Base-by-base conservation (phyloP, 176 grass and related monocot genomes). In the Carex pumila region DNA sequence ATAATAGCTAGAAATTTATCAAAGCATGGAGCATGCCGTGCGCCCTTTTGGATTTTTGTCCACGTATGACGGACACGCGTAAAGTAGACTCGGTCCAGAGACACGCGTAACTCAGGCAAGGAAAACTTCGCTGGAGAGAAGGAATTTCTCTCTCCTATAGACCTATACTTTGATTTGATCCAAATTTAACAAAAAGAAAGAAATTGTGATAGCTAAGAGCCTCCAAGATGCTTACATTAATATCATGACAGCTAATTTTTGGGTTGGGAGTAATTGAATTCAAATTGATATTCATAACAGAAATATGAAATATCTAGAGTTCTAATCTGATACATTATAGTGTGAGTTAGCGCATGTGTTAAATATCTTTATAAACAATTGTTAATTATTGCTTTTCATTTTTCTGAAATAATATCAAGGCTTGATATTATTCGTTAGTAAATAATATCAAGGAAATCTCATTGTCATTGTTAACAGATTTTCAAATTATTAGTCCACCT, bases 11-110 rank as follows among this genome's bases (percentile, higher is more conserved):
- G 2, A 18, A 43, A 21, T 5, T 19, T 71, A 18, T 7, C 43
- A 73, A 73, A 29, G 15, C 37, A 73, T 7, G 43, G 34, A 74
- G n/a, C 65, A 50, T 50, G 47, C 47, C 65, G 12, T 50, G 47
- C 47, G 11, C 9, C 22, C 41, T 50, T 73, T 75, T 54, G 71
- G 71, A 75, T 2, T 29, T 53, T 75, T 75, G 45, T 75, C 71
- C 21, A 75, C 71, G 71, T 75, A 29, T 2, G 11, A 50, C n/a
- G 71, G 71, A 74, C 71, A 74, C 71, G 71, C 21, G 71, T 74
- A 53, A 11, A 29, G 11, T 30, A 4, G 0, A 14, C 21, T 54
- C 1, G 43, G 4, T 53, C 4, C 12, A 6, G 5, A 14, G 71
- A 75, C 47, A 75, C 71, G 45, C 49, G 71, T 73, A 17, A 19